Evolutionary conservation across 495 filamentous ascomycete species (phyloP), one percentile per base, ranked within the genome.

Genomic region (Talaromyces ruber): DNA sequence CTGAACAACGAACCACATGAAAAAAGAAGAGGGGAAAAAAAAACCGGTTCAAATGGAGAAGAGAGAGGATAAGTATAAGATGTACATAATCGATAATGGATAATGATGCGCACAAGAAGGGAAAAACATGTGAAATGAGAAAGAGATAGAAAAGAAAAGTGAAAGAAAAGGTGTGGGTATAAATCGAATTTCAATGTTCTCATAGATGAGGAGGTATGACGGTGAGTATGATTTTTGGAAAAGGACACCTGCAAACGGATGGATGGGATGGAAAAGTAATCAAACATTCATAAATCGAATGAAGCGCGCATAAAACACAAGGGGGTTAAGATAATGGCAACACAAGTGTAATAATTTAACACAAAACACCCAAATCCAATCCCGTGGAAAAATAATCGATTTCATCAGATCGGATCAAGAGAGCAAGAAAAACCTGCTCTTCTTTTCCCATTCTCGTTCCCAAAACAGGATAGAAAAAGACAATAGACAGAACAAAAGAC

Each of bases 121-220:
- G 66, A 62, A 62, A 63, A 29, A 68, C 66, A 68, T 67, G 30
- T 60, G 29, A 59, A 62, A 54, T 60, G 60, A 64, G 62, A 67
- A 64, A 63, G 64, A 65, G 60, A 65, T 61, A 64, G 62, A 63
- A 62, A 66, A 50, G 60, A 63, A 64, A 26, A 55, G 26, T 4
- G 18, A 54, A 18, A 54, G 16, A 4, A 47, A 50, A 50, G 21
- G 25, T 25, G 50, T 47, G 25, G 50, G 50, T 22, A 58, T 43
- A 32, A n/a, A 9, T 47, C 18, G 43, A 11, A n/a, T 18, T 18
- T n/a, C 43, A 1, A 21, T 47, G 43, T 18, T 21, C n/a, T n/a
- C n/a, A n/a, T n/a, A 3, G n/a, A 45, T 2, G 16, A 45, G 1
- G 39, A 45, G n/a, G 39, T 45, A 45, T 45, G 39, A 45, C 21